Evolutionary conservation across 1,139 yeast species (phyloP).

Genomic region (Saccharomyces hybrid): DNA sequence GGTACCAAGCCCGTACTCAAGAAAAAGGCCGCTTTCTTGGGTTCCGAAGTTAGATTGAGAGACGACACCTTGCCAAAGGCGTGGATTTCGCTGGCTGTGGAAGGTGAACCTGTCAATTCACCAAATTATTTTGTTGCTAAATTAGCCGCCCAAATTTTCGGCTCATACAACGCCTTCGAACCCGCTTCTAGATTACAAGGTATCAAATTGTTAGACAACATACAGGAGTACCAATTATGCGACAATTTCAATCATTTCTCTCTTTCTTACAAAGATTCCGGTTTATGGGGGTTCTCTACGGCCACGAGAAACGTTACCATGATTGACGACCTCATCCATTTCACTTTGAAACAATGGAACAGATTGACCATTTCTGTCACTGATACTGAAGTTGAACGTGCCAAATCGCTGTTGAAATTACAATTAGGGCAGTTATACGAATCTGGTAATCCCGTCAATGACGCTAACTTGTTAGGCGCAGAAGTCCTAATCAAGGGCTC

Average conservation of each 20-base stretch:
- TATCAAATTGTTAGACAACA: conserved; percentile 72
- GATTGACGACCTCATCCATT: conserved; percentile 71
- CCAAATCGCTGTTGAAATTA: conserved; percentile 62
- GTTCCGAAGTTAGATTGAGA: conserved; percentile 81
- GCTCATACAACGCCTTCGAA: conserved; percentile 47
- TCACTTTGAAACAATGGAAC: conserved; percentile 79
- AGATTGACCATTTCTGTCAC: conserved; percentile 68
- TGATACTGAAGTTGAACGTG: conserved; percentile 72
- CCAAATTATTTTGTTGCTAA: conserved; percentile 62
- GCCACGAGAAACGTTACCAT: conserved; percentile 50
- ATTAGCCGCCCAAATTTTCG: conserved; percentile 68
- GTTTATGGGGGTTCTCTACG: conserved; percentile 76
- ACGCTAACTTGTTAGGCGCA: conserved; percentile 53
- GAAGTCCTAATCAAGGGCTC: conserved; percentile 55
- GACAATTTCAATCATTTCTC: conserved; percentile 68
- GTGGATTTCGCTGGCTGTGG: conserved; percentile 64
- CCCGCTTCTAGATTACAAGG: conserved; percentile 63
- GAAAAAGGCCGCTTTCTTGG: conserved; percentile 52
- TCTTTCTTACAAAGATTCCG: conserved; percentile 62
- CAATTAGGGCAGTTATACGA: conserved; percentile 44
- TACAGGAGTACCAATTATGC: conserved; percentile 65
- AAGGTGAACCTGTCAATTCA: conserved; percentile 58
- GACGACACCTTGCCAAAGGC: conserved; percentile 81
- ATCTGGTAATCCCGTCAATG: conserved; percentile 43
- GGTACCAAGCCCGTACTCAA: conserved; percentile 45